A percentile compares a stretch with the other conserved stretches of the same genome.
These are phyloP conservation scores for Lachnellula hyalina DNA, from an alignment of 2,329 filamentous ascomycete species.

Conservation along the genomic window DNA sequence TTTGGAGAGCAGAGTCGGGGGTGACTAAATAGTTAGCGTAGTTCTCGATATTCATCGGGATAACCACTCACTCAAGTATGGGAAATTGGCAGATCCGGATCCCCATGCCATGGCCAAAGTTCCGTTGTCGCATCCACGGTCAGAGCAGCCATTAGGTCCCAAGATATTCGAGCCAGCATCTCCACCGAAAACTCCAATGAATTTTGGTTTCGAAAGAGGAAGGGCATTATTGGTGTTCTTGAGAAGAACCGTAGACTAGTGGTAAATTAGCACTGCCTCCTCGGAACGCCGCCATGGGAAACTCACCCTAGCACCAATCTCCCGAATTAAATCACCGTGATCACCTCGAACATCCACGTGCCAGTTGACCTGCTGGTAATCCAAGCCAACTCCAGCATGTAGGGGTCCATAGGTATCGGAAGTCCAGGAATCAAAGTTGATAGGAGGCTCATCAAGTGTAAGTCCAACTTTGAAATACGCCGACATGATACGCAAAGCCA, in stretches of 20 bases:
- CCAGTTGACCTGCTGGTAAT: constrained; percentile 65
- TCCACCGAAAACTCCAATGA: constrained; percentile 72
- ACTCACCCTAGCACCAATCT: constrained; percentile 63
- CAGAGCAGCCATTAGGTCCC: constrained; percentile 70
- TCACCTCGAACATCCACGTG: constrained; percentile 79
- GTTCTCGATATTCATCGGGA: neutral
- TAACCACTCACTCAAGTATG: constrained; percentile 50
- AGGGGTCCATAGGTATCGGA: constrained; percentile 66
- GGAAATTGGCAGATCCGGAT: constrained; percentile 66
- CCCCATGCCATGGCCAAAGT: constrained; percentile 76
- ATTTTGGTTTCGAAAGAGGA: constrained; percentile 73
- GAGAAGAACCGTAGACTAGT: constrained; percentile 67
- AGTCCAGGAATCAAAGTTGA: constrained; percentile 90
- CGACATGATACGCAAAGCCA: constrained; percentile 78
- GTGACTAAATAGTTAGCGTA: constrained; percentile 42
- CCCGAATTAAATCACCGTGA: constrained; percentile 67
- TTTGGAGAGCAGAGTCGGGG: constrained; percentile 66
- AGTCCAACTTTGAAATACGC: constrained; percentile 63
- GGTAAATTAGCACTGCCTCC: neutral
- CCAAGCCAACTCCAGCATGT: constrained; percentile 57
- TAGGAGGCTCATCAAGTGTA: constrained; percentile 40
- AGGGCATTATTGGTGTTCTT: constrained; percentile 73
- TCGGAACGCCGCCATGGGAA: neutral
- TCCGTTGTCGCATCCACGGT: constrained; percentile 55
- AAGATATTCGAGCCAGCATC: constrained; percentile 69